These are phyloP conservation scores for Globisporangium cederbergense DNA, from an alignment of 352 stramenopile genomes.

Conservation along the genomic window DNA sequence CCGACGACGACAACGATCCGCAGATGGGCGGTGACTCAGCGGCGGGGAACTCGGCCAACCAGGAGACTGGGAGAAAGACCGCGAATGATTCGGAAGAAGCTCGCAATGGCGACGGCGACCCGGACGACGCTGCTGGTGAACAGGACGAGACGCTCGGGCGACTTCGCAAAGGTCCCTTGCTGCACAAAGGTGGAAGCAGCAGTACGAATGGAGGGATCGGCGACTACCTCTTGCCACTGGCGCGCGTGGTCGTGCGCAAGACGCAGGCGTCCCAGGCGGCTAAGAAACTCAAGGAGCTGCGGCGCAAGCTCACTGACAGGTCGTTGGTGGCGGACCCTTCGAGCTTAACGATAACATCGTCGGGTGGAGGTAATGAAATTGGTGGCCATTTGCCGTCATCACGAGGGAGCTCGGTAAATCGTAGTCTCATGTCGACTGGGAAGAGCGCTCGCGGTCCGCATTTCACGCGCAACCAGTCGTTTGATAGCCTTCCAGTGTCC, in stretches of 20 bases:
- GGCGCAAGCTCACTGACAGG: slow-evolving; percentile 14
- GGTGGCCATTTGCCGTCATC: neutral
- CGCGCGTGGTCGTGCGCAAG: slow-evolving; percentile 42
- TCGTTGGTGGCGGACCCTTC: neutral
- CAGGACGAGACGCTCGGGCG: slow-evolving; percentile 16
- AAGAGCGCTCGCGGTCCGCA: slow-evolving; percentile 2
- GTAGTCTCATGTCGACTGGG: slow-evolving; percentile 4
- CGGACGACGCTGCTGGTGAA: slow-evolving; percentile 7
- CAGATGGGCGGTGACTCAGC: neutral
- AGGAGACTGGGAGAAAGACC: neutral
- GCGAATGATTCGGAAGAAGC: slow-evolving; percentile 1
- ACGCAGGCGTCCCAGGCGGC: slow-evolving; percentile 33
- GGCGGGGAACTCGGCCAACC: neutral
- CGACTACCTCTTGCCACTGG: slow-evolving; percentile 34
- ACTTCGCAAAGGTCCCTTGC: slow-evolving; percentile 16
- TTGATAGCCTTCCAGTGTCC: neutral
- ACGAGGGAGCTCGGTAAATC: neutral
- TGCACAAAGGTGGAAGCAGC: slow-evolving; percentile 13
- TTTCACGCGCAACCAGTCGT: neutral
- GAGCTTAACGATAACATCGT: neutral
- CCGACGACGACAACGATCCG: slow-evolving; percentile 4
- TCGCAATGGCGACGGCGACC: neutral
- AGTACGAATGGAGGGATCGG: slow-evolving; percentile 10
- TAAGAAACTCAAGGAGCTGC: slow-evolving; percentile 47
- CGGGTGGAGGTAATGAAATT: neutral